Conservation (phyloP, 2,329 filamentous ascomycete genomes). For the Microdochium bolleyi region DNA sequence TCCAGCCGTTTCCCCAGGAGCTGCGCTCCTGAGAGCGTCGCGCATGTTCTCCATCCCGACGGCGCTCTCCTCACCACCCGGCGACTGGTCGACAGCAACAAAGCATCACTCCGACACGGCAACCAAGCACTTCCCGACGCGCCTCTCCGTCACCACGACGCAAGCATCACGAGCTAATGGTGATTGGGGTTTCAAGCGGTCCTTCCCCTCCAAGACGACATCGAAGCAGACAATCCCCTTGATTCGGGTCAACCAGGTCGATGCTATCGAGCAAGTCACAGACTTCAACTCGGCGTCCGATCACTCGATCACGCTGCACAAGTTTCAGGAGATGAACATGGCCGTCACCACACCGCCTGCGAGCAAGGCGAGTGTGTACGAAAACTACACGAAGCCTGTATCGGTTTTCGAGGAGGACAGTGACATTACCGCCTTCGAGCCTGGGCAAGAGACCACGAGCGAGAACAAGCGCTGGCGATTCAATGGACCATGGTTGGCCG, state of each 20-base stretch:
- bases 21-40: slow-evolving; percentile 71
- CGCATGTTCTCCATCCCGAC: slow-evolving; percentile 83
- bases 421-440: slow-evolving; percentile 40
- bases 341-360: slow-evolving; percentile 50
- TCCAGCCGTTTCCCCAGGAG: slow-evolving; percentile 48
- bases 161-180: slow-evolving; percentile 64
- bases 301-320: slow-evolving; percentile 71
- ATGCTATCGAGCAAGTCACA: slow-evolving; percentile 81
- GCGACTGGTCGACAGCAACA: slow-evolving; percentile 36
- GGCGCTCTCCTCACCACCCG: slow-evolving; percentile 57
- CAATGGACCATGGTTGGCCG: slow-evolving; percentile 57
- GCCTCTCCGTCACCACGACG: slow-evolving; percentile 75
- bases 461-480: slow-evolving; percentile 57
- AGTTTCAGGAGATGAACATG: slow-evolving; percentile 77
- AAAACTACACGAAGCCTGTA: slow-evolving; percentile 19
- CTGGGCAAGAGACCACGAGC: slow-evolving; percentile 20
- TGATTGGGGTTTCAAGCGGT: slow-evolving; percentile 89
- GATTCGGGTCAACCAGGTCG: slow-evolving; percentile 68
- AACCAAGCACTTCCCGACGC: slow-evolving; percentile 71
- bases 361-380: slow-evolving; percentile 7
- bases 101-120: slow-evolving; percentile 55
- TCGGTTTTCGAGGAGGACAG: slow-evolving; percentile 53
- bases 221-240: slow-evolving; percentile 64
- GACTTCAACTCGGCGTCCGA: slow-evolving; percentile 80
- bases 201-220: slow-evolving; percentile 70